Conservation (phyloP, 192 early-diverging fungal species). For the Backusella tarrabulga region DNA sequence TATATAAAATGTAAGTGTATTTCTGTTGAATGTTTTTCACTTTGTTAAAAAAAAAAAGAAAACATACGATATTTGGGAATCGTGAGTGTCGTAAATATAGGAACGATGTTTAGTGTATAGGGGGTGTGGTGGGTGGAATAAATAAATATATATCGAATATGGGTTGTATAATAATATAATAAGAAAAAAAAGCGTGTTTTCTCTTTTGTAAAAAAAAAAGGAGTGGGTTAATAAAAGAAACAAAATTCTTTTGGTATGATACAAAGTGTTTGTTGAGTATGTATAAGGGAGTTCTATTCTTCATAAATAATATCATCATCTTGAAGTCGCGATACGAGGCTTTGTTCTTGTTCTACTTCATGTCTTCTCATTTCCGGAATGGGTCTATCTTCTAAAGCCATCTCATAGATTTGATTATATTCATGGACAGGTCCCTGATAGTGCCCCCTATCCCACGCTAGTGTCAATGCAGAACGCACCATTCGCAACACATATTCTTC, state of each 20-base stretch:
- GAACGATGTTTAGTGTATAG: background rate
- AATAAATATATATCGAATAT: no score
- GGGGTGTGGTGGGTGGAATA: no score
- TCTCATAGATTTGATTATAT: slow-evolving; percentile 35
- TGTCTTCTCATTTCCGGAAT: slow-evolving; percentile 10
- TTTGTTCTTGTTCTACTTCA: slow-evolving; percentile 15
- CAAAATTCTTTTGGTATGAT: background rate
- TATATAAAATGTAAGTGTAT: background rate
- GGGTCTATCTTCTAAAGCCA: slow-evolving; percentile 12
- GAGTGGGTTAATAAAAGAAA: background rate
- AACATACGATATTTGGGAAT: background rate
- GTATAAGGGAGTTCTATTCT: background rate
- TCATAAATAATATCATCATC: slow-evolving; percentile 7
- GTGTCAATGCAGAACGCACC: slow-evolving; percentile 39
- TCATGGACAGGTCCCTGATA: slow-evolving; percentile 43
- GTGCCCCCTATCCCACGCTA: slow-evolving; percentile 48
- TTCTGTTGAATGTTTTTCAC: no score
- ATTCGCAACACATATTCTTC: slow-evolving; percentile 47
- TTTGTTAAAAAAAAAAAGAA: background rate
- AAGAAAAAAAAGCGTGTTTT: no score
- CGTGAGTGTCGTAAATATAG: background rate
- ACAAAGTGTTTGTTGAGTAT: background rate
- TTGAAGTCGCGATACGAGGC: slow-evolving; percentile 9
- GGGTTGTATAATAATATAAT: no score
- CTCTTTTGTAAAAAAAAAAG: no score